Evolutionary conservation across 2,329 filamentous ascomycete genomes (phyloP), one percentile per base, ranked within the genome.

Genomic region (Neoscytalidium dimidiatum): DNA sequence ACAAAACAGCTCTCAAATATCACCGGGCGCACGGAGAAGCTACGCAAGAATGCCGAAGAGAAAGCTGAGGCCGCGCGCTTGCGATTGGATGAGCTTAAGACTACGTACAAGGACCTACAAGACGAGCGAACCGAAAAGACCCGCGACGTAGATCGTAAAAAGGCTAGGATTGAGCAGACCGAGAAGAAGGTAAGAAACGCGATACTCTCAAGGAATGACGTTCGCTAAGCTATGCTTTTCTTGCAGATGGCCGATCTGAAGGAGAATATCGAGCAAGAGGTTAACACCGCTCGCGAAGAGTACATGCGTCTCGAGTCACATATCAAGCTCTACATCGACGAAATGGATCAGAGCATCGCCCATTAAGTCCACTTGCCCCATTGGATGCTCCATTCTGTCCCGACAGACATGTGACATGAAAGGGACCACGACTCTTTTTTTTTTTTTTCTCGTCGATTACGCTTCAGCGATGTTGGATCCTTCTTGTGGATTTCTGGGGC

Each of bases 301-400:
- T 99, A 97, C 79, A 85, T 96, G 75, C 97, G 97, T 87, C 90
- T 99, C 88, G 94, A 98, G 78, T 90, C 92, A 41, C 95, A 99
- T 75, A 96, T 99, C 77, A 94, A 94, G 79, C 84, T 98, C 68
- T 99, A 99, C 82, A 96, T 99, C 74, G 96, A 92, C 4, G 95
- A 99, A 84, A 97, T 99, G 94, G 95, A 98, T 80, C 94, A 97
- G 79, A 90, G 89, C 64, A 87, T 95, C 70, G 82, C 9, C 31
- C 33, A 21, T n/a, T 60, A 14, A 31, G 21, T 41, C 13, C 28
- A 6, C n/a, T 9, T n/a, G 29, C n/a, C 1, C 17, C 28, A 9
- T 57, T 43, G 7, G 53, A 56, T n/a, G 28, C 19, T 19, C 4
- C 41, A 4, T 26, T n/a, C 21, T 21, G 52, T 29, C n/a, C 17